Percentiles rank a stretch among this genome's conserved stretches.
Evolutionary conservation across 768 basidiomycete species (phyloP).

Genomic region (Boletus reticulatus): DNA sequence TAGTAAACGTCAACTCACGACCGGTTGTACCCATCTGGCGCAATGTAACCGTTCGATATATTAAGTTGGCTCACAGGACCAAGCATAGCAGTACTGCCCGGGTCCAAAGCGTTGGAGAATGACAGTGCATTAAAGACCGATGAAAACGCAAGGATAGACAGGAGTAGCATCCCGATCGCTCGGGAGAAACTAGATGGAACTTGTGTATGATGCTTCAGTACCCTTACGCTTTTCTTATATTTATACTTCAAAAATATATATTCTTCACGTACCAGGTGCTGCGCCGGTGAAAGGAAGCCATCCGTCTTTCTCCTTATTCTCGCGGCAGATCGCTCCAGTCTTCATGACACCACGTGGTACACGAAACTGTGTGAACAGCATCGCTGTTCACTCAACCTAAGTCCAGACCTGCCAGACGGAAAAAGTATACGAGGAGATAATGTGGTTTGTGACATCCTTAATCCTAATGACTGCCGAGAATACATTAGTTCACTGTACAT

Average conservation of each 20-base stretch:
- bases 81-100: neutral
- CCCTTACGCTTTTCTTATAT: neutral
- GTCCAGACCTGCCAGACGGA: too few relatives aligned
- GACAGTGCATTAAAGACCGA: slow-evolving; percentile 2
- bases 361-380: too few relatives aligned
- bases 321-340: too few relatives aligned
- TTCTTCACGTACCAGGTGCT: too few relatives aligned
- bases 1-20: neutral
- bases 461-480: too few relatives aligned
- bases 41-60: neutral
- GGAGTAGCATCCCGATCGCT: neutral
- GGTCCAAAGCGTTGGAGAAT: neutral
- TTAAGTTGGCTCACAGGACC: neutral
- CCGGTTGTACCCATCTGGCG: slow-evolving; percentile 5
- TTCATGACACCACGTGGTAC: too few relatives aligned
- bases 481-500: too few relatives aligned
- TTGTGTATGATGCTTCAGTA: neutral
- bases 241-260: neutral
- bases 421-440: too few relatives aligned
- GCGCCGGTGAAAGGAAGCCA: too few relatives aligned
- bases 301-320: too few relatives aligned
- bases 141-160: neutral
- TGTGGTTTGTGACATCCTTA: too few relatives aligned
- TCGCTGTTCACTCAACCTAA: too few relatives aligned
- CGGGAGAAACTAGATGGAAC: neutral